phyloP scores from a whole-genome alignment of 495 filamentous ascomycete genomes.

The Sordaria brevicollis region DNA sequence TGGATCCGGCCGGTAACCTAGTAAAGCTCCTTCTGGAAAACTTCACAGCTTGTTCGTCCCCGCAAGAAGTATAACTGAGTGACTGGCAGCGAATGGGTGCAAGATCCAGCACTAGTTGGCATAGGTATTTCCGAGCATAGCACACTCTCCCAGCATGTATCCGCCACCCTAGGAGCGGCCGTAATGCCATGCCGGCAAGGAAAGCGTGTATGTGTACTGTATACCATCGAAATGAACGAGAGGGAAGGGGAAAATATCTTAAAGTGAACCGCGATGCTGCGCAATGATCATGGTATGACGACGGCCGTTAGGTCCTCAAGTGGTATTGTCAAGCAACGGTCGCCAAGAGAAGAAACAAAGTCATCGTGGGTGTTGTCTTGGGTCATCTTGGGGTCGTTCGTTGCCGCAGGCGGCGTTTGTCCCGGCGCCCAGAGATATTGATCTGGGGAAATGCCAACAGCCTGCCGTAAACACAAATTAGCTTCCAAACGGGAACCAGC shows the following conservation, averaged over 20 bases:
- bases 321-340: background rate
- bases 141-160: background rate
- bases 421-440: background rate
- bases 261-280: background rate
- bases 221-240: background rate
- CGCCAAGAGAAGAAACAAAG: background rate
- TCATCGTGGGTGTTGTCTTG: background rate
- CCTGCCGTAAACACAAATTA: background rate
- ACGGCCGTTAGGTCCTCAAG: background rate
- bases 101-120: slow-evolving; percentile 1
- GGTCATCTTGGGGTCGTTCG: background rate
- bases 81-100: background rate
- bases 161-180: background rate
- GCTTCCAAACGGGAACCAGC: background rate
- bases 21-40: background rate
- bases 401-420: background rate
- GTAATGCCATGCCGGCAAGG: background rate
- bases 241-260: background rate
- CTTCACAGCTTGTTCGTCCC: background rate
- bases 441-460: background rate
- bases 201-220: background rate
- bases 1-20: background rate
- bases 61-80: background rate
- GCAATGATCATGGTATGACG: background rate
- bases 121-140: background rate